These are phyloP conservation scores for Coemansia sp. DNA, from an alignment of 192 early-diverging fungal species.

Conservation along the genomic window DNA sequence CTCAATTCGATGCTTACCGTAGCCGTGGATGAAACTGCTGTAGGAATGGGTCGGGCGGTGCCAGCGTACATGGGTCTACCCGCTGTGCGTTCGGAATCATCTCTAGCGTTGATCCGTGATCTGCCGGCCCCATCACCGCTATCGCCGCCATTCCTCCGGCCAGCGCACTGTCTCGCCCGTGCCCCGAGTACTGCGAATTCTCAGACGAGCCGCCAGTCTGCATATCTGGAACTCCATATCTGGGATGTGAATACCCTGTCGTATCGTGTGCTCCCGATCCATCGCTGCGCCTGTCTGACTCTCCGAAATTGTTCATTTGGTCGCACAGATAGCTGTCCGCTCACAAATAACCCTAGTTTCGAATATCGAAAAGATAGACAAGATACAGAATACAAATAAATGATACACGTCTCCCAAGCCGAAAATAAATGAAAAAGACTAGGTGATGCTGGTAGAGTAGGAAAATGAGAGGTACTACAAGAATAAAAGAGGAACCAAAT, in stretches of 20 bases:
- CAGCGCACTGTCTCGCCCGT: conserved; percentile 1
- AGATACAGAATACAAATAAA: neutral
- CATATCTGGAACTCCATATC: conserved; percentile 9
- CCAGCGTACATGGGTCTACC: conserved; percentile 23
- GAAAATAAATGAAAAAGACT: neutral
- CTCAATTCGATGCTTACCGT: conserved; percentile 27
- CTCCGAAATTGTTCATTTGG: conserved; percentile 11
- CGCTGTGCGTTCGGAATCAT: conserved; percentile 20
- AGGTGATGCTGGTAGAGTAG: neutral
- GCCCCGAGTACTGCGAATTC: conserved; percentile 14
- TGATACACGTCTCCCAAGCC: neutral
- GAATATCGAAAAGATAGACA: neutral
- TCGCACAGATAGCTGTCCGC: neutral
- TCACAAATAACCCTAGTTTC: neutral
- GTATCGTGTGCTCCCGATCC: conserved; percentile 6
- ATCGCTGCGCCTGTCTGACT: conserved; percentile 11
- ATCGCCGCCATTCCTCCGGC: conserved; percentile 12
- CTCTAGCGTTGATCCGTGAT: conserved; percentile 26
- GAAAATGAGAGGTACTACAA: neutral
- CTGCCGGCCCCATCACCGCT: neutral
- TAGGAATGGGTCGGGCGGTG: conserved; percentile 34
- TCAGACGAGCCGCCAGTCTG: conserved; percentile 5
- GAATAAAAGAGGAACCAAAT: neutral
- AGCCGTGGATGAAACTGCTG: conserved; percentile 33
- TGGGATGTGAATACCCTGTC: conserved; percentile 2